phyloP scores from a whole-genome alignment of 768 basidiomycete species.

The Psilocybe subaeruginosa region DNA sequence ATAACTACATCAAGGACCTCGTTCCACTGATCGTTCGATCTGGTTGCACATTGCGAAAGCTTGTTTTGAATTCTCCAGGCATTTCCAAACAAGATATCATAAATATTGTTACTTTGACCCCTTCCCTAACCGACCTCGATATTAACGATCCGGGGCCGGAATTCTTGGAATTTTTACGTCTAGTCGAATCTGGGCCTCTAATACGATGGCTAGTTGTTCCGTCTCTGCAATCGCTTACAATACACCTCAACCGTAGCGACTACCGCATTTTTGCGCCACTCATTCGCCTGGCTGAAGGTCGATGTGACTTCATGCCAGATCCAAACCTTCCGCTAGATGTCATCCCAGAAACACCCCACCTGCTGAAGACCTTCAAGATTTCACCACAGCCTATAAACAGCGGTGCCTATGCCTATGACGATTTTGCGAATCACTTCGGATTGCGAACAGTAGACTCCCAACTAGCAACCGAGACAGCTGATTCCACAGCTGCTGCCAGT shows the following conservation, averaged over 20 bases:
- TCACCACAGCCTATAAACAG: too few species aligned
- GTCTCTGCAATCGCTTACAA: constrained; percentile 13
- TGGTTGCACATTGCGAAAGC: constrained; percentile 3
- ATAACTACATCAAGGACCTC: background rate
- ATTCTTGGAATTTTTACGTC: too few species aligned
- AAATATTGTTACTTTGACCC: constrained; percentile 3
- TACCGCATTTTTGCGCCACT: constrained; percentile 1
- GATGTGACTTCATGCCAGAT: constrained; percentile 14
- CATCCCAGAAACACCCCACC: background rate
- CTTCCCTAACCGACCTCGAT: constrained; percentile 13
- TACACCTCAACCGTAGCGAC: constrained; percentile 1
- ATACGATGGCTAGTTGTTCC: constrained; percentile 14
- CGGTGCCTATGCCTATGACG: too few species aligned
- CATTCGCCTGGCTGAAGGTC: constrained; percentile 6
- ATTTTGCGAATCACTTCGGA: too few species aligned
- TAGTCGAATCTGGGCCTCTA: too few species aligned
- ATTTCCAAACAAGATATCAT: background rate
- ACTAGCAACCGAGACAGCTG: too few species aligned
- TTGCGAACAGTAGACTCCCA: too few species aligned
- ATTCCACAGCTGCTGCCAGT: too few species aligned
- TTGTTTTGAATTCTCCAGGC: constrained; percentile 8
- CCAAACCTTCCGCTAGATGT: background rate
- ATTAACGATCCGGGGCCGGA: constrained; percentile 2
- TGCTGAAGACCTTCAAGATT: background rate
- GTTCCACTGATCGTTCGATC: background rate